These are phyloP conservation scores for Leccinum truebloodii DNA, from an alignment of 768 basidiomycete species.

Conservation along the genomic window DNA sequence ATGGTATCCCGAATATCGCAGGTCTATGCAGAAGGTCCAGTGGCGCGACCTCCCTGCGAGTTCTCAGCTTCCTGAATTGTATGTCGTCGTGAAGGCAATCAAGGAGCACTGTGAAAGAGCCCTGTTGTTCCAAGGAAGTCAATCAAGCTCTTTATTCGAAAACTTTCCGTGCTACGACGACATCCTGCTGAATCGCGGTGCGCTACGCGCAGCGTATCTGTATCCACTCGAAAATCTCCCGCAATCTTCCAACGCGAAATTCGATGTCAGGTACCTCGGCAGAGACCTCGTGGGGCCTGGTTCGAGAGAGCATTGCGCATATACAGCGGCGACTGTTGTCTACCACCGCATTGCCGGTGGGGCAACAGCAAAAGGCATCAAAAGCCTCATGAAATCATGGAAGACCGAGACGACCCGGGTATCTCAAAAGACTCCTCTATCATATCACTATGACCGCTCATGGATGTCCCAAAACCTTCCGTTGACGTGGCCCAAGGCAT, in stretches of 20 bases:
- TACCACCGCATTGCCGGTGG: not conserved
- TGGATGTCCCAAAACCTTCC: slow-evolving; percentile 30
- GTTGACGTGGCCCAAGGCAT: slow-evolving; percentile 29
- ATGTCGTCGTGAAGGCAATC: slow-evolving; percentile 27
- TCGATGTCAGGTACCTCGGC: slow-evolving; percentile 14
- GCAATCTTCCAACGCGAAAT: not conserved
- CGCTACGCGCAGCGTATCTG: slow-evolving; percentile 14
- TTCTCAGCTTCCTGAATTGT: slow-evolving; percentile 36
- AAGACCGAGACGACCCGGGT: not conserved
- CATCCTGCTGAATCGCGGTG: slow-evolving; percentile 20
- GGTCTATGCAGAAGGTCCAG: slow-evolving; percentile 41
- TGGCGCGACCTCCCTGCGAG: slow-evolving; percentile 29
- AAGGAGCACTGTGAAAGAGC: slow-evolving; percentile 26
- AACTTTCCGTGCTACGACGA: slow-evolving; percentile 5
- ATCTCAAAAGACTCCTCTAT: not conserved
- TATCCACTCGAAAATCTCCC: slow-evolving; percentile 14
- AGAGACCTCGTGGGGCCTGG: slow-evolving; percentile 7
- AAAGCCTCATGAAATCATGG: slow-evolving; percentile 13
- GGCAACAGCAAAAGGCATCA: not conserved
- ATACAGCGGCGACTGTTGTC: slow-evolving; percentile 12
- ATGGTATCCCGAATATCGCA: slow-evolving; percentile 40
- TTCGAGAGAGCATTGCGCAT: slow-evolving; percentile 19
- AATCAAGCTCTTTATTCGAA: not conserved
- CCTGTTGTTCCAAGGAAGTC: slow-evolving; percentile 8
- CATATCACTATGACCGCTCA: slow-evolving; percentile 26